Conservation (phyloP, 1,284 basidiomycete genomes). For the Ceraceosorus guamensis region DNA sequence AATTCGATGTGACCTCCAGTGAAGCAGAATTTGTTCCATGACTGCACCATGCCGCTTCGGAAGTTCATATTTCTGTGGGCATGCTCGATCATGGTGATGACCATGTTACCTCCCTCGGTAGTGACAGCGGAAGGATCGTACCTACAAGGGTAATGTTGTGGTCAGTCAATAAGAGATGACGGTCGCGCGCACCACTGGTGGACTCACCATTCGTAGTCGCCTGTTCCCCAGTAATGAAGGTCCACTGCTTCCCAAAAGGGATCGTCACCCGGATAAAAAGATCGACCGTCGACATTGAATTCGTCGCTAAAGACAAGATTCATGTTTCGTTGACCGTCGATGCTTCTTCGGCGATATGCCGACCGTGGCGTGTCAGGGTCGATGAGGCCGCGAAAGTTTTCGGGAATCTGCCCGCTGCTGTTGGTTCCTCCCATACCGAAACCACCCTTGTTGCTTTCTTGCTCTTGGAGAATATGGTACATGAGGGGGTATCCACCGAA, state of each 20-base stretch:
- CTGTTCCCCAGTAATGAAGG: slow-evolving; percentile 60
- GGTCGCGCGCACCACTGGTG: no score
- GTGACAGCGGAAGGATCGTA: slow-evolving; percentile 74
- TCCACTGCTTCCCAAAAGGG: slow-evolving; percentile 67
- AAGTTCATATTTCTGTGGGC: slow-evolving; percentile 60
- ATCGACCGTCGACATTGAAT: slow-evolving; percentile 46
- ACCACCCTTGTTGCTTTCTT: slow-evolving; percentile 22
- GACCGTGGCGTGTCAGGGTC: slow-evolving; percentile 48
- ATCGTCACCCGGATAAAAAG: slow-evolving; percentile 58
- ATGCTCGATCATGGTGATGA: slow-evolving; percentile 57
- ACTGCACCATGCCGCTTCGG: slow-evolving; percentile 56
- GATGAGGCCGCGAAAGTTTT: slow-evolving; percentile 27
- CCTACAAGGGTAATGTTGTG: slow-evolving; percentile 4
- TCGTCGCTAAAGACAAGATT: slow-evolving; percentile 49
- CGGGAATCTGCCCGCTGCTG: slow-evolving; percentile 30
- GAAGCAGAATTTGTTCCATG: slow-evolving; percentile 88
- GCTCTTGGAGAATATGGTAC: slow-evolving; percentile 19
- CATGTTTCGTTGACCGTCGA: slow-evolving; percentile 49
- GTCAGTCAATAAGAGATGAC: no score
- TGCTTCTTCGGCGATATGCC: slow-evolving; percentile 46
- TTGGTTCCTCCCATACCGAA: slow-evolving; percentile 38
- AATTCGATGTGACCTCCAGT: slow-evolving; percentile 72
- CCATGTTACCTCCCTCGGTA: slow-evolving; percentile 68
- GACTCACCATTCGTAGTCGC: no score
- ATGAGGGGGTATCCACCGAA: slow-evolving; percentile 39